These are phyloP conservation scores for Colletotrichum ledebouriae DNA, from an alignment of 2,329 filamentous ascomycete genomes.

Conservation along the genomic window DNA sequence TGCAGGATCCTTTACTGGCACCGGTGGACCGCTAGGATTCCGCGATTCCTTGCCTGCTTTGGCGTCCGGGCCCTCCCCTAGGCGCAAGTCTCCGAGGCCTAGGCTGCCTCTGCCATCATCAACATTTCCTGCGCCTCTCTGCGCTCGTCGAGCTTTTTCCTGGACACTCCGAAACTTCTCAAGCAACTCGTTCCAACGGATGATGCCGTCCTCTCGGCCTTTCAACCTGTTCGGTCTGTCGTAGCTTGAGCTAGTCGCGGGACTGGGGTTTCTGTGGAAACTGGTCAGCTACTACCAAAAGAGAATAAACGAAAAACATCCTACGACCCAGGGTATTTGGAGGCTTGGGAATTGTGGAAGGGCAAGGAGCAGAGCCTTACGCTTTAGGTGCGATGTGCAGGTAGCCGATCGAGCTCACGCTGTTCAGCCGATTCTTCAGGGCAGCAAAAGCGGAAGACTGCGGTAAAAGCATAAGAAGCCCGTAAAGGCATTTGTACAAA, in stretches of 20 bases:
- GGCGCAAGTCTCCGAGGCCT: conserved; percentile 58
- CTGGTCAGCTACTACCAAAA: conserved; percentile 29
- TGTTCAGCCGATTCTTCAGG: conserved; percentile 95
- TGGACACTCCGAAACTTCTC: conserved; percentile 96
- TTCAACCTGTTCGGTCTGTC: conserved; percentile 84
- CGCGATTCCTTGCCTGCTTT: conserved; percentile 59
- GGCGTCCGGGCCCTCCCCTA: conserved; percentile 56
- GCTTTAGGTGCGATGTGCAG: conserved; percentile 84
- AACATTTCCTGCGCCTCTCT: conserved; percentile 68
- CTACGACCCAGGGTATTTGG: too few species aligned
- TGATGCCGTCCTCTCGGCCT: conserved; percentile 83
- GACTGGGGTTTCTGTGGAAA: conserved; percentile 50
- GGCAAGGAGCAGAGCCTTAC: conserved; percentile 66
- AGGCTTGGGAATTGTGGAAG: conserved; percentile 23
- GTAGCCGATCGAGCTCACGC: conserved; percentile 96
- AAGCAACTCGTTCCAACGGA: conserved; percentile 91
- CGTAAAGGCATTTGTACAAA: conserved; percentile 97
- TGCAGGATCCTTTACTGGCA: conserved; percentile 64
- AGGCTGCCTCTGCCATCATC: conserved; percentile 60
- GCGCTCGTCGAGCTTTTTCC: conserved; percentile 82
- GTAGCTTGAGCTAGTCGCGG: conserved; percentile 69
- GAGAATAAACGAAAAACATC: too few species aligned
- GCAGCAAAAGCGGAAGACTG: conserved; percentile 98
- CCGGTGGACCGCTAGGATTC: conserved; percentile 51
- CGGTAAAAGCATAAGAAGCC: conserved; percentile 96